Base-by-base conservation (phyloP, 768 basidiomycete species). In the Nidularia sp. region DNA sequence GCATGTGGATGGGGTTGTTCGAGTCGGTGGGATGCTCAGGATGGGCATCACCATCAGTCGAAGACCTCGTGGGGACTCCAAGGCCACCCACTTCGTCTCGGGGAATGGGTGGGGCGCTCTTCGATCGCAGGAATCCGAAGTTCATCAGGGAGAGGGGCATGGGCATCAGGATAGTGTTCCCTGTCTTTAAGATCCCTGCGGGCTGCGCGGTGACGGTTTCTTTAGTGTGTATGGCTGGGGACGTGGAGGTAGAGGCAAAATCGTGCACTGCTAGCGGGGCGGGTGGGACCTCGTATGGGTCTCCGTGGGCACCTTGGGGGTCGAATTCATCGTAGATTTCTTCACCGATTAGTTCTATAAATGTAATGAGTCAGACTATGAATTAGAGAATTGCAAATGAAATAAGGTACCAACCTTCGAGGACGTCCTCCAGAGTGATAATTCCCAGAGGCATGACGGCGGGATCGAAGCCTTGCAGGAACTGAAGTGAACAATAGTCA, bases 251-350 rank as follows among this genome's bases (percentile, higher is more conserved):
- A 13, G 55, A 39, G 42, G 12, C 44, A 2, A 25, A n/a, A 6
- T 9, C 44, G 25, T 13, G 13, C 9, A 13, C 25, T 46, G 50
- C 43, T 52, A 50, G 39, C 33, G 31, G 39, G 18, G 48, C 47
- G 45, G 53, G 58, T 36, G 68, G 66, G 12, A 71, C 59, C 56
- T 72, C 66, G 55, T 69, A 68, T 42, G 63, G 81, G 61, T 76
- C 78, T 9, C 75, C 80, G 55, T 75, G 80, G n/a, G 80, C 80
- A 41, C 88, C 90, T 66, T 90, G 81, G 8, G 80, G 78, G 61
- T 93, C 92, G 63, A 90, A 93, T 69, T 94, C 93, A 61, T 94
- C 91, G 54, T 90, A 91, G 49, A 95, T 93, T 61, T 94, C 93
- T 69, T 94, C 91, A 10, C 93, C 93, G 51, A 95, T 94, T 8